These are phyloP conservation scores for Pterothamnion heteromorphum DNA, from an alignment of 31 red algal genomes.

Conservation along the genomic window DNA sequence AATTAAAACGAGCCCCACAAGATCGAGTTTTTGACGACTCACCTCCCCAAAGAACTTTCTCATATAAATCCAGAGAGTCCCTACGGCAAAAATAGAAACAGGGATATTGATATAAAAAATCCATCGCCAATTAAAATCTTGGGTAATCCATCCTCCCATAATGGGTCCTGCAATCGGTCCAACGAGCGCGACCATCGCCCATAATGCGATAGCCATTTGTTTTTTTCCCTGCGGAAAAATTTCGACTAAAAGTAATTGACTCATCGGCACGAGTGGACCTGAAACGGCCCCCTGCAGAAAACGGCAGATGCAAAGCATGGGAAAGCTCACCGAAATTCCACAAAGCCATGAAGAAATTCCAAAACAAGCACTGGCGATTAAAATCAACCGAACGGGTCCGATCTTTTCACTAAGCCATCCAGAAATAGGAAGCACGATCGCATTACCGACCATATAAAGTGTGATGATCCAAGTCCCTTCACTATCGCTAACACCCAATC, in stretches of 20 bases:
- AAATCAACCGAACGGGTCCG: neutral
- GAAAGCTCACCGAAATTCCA: neutral
- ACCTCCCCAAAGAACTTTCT: too few species aligned
- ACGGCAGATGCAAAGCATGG: neutral
- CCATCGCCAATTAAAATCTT: neutral
- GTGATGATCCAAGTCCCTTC: neutral
- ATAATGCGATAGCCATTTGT: neutral
- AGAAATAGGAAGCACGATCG: neutral
- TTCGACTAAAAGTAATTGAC: neutral
- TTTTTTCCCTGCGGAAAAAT: neutral
- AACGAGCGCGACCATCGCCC: neutral
- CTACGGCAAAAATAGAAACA: neutral
- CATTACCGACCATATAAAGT: neutral
- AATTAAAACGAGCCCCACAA: too few species aligned
- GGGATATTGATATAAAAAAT: neutral
- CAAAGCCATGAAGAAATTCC: neutral
- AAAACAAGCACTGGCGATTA: neutral
- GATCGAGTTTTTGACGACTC: too few species aligned
- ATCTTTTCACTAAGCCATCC: constrained; percentile 3
- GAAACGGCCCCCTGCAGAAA: neutral
- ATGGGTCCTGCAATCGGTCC: neutral
- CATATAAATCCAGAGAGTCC: too few species aligned
- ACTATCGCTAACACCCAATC: neutral
- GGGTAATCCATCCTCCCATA: neutral
- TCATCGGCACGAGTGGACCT: neutral